Conservation (phyloP, 2,329 filamentous ascomycete species). For the Trichoderma atrobrunneum region DNA sequence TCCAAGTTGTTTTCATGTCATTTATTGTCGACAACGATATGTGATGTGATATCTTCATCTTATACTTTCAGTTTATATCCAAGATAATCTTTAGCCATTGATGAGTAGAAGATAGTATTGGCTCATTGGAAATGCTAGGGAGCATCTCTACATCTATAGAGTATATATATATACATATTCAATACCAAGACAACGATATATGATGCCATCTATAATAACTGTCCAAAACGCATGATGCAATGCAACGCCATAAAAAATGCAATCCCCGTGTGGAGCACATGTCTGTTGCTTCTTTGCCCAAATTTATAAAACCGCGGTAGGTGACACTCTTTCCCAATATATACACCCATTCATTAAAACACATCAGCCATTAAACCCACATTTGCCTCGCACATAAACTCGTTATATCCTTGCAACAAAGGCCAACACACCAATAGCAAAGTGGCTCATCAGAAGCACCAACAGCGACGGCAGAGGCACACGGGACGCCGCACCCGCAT, state of each 20-base stretch:
- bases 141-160: background rate
- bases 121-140: background rate
- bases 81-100: background rate
- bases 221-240: background rate
- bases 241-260: slow-evolving; percentile 7
- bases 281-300: slow-evolving; percentile 6
- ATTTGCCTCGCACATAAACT: background rate
- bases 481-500: slow-evolving; percentile 44
- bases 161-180: slow-evolving; percentile 2
- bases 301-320: background rate
- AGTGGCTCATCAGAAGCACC: slow-evolving; percentile 27
- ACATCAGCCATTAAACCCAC: background rate
- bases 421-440: slow-evolving; percentile 28
- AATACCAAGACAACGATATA: background rate
- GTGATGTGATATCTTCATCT: background rate
- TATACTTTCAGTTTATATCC: background rate
- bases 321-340: background rate
- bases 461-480: slow-evolving; percentile 24
- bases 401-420: slow-evolving; percentile 22
- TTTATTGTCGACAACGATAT: background rate
- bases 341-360: slow-evolving; percentile 3
- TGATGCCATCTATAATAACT: background rate
- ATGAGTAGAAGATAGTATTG: background rate
- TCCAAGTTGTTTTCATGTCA: background rate
- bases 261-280: slow-evolving; percentile 8